Percentiles rank a stretch among this genome's conserved stretches.
Evolutionary conservation across 805 yeast genomes (phyloP).

Genomic region (Zygoascus biomembranicola): DNA sequence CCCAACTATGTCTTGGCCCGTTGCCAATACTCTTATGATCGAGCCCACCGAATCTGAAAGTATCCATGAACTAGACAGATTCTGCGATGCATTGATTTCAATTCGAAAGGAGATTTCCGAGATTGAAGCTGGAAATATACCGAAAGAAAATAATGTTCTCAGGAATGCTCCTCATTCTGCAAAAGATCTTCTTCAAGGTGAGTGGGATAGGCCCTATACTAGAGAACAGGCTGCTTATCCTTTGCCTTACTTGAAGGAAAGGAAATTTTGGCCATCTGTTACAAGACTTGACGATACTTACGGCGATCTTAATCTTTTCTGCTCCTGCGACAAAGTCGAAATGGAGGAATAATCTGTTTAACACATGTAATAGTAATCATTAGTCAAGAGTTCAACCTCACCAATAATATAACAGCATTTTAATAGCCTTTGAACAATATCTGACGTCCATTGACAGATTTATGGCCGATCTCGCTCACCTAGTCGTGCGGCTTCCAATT

Average conservation of each 20-base stretch:
- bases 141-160: conserved; percentile 44
- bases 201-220: conserved; percentile 87
- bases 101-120: conserved; percentile 77
- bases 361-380: neutral
- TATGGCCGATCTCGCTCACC: too few species aligned
- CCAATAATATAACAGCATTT: too few species aligned
- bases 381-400: neutral
- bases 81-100: conserved; percentile 76
- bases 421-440: too few species aligned
- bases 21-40: conserved; percentile 93
- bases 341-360: neutral
- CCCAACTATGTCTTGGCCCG: conserved; percentile 98
- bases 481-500: too few species aligned
- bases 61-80: conserved; percentile 79
- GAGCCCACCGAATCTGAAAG: conserved; percentile 98
- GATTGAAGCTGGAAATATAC: conserved; percentile 54
- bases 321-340: conserved; percentile 55
- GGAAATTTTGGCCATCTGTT: conserved; percentile 94
- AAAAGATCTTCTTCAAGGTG: conserved; percentile 59
- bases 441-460: too few species aligned
- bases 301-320: conserved; percentile 86
- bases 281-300: conserved; percentile 89
- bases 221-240: conserved; percentile 94
- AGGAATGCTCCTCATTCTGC: conserved; percentile 91
- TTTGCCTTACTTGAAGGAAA: conserved; percentile 55